Evolutionary conservation across 345 rosid species (phyloP).

Genomic region (Euphorbia peplus): DNA sequence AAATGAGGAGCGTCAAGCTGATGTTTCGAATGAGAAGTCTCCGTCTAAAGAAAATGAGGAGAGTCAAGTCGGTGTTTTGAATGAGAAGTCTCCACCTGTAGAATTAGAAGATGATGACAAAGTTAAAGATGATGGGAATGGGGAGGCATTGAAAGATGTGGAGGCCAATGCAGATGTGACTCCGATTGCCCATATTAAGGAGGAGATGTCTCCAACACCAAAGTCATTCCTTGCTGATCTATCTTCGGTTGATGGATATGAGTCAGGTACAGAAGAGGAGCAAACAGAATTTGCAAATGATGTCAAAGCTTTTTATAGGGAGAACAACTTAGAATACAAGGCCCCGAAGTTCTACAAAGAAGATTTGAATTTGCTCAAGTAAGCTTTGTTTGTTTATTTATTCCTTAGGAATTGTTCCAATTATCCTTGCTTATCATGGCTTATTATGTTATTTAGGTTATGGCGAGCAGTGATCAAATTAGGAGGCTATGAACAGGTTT

Average conservation of each 20-base stretch:
- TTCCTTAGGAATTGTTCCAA: neutral
- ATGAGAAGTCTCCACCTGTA: slow-evolving; percentile 6
- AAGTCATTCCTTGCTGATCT: slow-evolving; percentile 19
- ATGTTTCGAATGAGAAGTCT: slow-evolving; percentile 10
- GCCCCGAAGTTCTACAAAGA: slow-evolving; percentile 35
- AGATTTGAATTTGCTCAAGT: slow-evolving; percentile 36
- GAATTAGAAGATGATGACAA: slow-evolving; percentile 25
- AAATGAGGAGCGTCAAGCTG: slow-evolving; percentile 3
- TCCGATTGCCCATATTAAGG: slow-evolving; percentile 13
- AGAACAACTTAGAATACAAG: slow-evolving; percentile 28
- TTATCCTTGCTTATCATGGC: neutral
- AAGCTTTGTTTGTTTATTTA: neutral
- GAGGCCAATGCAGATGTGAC: slow-evolving; percentile 10
- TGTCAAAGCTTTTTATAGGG: slow-evolving; percentile 24
- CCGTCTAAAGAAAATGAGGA: slow-evolving; percentile 12
- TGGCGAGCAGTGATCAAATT: slow-evolving; percentile 34
- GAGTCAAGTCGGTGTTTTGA: neutral
- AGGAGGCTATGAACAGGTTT: slow-evolving; percentile 37
- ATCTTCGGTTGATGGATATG: slow-evolving; percentile 27
- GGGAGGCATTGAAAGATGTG: slow-evolving; percentile 22
- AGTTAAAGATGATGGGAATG: slow-evolving; percentile 22
- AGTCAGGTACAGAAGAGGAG: slow-evolving; percentile 34
- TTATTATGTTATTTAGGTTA: slow-evolving; percentile 20
- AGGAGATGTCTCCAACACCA: slow-evolving; percentile 18
- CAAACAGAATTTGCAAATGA: slow-evolving; percentile 28